Evolutionary conservation across 2,329 filamentous ascomycete genomes (phyloP), one percentile per base, ranked within the genome.

Genomic region (Plectosphaerella sp.): DNA sequence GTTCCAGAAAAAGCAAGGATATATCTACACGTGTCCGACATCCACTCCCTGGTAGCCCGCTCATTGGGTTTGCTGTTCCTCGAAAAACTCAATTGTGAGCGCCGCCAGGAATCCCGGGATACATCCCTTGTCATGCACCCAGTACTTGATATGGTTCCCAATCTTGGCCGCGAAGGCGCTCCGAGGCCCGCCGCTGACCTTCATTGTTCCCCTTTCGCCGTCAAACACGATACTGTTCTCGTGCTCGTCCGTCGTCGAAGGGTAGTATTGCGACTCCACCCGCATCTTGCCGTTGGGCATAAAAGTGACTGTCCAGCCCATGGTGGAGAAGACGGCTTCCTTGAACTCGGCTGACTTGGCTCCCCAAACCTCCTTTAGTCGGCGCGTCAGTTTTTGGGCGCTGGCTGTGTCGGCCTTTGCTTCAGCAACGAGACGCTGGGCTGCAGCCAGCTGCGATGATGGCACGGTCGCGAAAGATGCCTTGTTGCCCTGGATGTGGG

Each of bases 241-340:
- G 66, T 90, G 83, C 63, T 88, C 85, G 51, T 88, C 83, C 65
- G 67, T 83, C 72, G 55, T 69, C 2, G 82, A 86, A 0, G 91
- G 87, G 65, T 88, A 89, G 65, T 93, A 95, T 58, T 93, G 88
- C 54, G 82, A 88, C 51, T 93, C 95, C 20, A 97, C 90, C 33
- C 91, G 87, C 71, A 97, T 95, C 63, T 96, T 93, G 42, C 94
- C 94, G 67, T 96, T 96, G n/a, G 92, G 91, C 67, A 97, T 87
- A 67, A 99, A 97, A 33, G 94, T 91, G 12, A 97, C 84, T 50
- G 93, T 93, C 88, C 92, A 99, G 1, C 94, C 94, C 0, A 99
- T 79, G 1, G 96, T 87, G 18, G 86, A 91, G 57, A 92, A 92
- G 53, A 99, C 92, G 33, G 92, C 91, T 71, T 97, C 91, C 48